These are phyloP conservation scores for Penicillium sp. DNA, from an alignment of 2,329 filamentous ascomycete species.

Conservation along the genomic window DNA sequence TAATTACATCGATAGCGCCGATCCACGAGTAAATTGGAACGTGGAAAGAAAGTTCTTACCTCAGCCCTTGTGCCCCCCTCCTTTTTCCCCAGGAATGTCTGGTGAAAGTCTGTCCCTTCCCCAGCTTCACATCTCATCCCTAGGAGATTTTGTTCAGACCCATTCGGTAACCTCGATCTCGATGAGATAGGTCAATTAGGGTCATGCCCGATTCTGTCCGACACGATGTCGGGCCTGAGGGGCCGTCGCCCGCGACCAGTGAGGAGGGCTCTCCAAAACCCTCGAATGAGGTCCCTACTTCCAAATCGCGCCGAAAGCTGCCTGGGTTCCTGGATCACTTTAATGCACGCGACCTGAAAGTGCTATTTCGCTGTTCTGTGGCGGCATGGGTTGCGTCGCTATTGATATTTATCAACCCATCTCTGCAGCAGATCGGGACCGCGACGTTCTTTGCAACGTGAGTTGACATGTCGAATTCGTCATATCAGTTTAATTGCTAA, in stretches of 20 bases:
- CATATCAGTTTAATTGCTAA: slow-evolving; percentile 10
- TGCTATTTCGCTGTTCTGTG: slow-evolving; percentile 47
- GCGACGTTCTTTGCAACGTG: slow-evolving; percentile 47
- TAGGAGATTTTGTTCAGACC: not conserved
- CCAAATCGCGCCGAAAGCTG: slow-evolving; percentile 17
- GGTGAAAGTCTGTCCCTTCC: not conserved
- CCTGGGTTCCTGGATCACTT: slow-evolving; percentile 43
- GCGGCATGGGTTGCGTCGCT: slow-evolving; percentile 49
- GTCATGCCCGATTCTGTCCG: slow-evolving; percentile 12
- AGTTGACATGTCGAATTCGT: slow-evolving; percentile 2
- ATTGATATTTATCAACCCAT: slow-evolving; percentile 49
- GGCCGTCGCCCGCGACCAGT: slow-evolving; percentile 7
- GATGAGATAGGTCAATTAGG: not conserved
- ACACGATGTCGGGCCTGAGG: slow-evolving; percentile 2
- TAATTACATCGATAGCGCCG: slow-evolving; percentile 13
- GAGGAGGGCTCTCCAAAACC: slow-evolving; percentile 6
- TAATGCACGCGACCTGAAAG: slow-evolving; percentile 49
- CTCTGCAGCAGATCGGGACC: slow-evolving; percentile 41
- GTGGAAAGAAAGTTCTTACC: slow-evolving; percentile 3
- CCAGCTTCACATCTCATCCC: not conserved
- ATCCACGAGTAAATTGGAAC: slow-evolving; percentile 6
- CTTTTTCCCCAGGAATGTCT: slow-evolving; percentile 1
- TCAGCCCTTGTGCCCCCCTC: slow-evolving; percentile 1
- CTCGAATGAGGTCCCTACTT: slow-evolving; percentile 1
- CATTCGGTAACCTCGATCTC: not conserved